Percentiles rank a stretch among this genome's conserved stretches.
Evolutionary conservation across 441 rosid species (phyloP).

Genomic region (Erodium texanum): DNA sequence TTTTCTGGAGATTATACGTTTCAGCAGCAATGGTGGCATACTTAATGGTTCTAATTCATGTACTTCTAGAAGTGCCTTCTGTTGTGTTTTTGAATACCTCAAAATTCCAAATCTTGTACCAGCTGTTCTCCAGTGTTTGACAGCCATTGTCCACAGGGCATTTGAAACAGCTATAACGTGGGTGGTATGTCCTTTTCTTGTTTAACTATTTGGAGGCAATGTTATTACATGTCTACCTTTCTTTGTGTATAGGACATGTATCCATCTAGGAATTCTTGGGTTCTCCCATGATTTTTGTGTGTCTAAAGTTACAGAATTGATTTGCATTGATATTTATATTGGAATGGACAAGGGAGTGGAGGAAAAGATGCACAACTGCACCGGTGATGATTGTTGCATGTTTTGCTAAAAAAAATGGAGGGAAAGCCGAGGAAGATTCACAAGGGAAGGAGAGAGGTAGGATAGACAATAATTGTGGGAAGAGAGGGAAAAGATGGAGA

Average conservation of each 20-base stretch:
- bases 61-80: conserved; percentile 89
- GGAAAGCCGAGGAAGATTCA: neutral
- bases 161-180: conserved; percentile 85
- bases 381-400: neutral
- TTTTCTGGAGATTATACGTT: conserved; percentile 85
- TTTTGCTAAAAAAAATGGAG: neutral
- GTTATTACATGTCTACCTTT: neutral
- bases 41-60: conserved; percentile 68
- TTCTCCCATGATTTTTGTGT: neutral
- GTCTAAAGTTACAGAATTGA: neutral
- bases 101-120: conserved; percentile 90
- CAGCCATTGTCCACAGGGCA: conserved; percentile 83
- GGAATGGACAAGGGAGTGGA: neutral
- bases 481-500: neutral
- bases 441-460: neutral
- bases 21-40: conserved; percentile 96
- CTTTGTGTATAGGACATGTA: neutral
- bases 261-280: neutral
- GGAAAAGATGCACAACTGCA: neutral
- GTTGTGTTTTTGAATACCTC: conserved; percentile 91
- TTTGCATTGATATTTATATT: neutral
- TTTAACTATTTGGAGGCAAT: conserved; percentile 9
- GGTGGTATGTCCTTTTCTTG: conserved; percentile 54
- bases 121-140: conserved; percentile 85
- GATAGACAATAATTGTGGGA: neutral